Base-by-base conservation (phyloP, 1,284 basidiomycete genomes). In the Polyporus tsugae region DNA sequence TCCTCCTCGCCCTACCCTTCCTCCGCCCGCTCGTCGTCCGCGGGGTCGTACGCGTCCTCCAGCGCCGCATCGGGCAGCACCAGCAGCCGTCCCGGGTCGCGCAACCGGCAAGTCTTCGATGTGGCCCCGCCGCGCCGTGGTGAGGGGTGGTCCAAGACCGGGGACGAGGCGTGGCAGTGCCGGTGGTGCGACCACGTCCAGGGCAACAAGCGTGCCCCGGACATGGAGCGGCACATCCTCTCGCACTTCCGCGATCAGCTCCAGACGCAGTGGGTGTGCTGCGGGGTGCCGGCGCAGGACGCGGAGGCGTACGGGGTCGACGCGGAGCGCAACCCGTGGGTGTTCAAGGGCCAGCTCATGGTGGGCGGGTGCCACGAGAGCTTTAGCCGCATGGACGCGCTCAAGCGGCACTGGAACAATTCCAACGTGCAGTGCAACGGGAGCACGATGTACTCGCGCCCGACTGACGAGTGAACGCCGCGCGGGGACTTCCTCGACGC, bases 311-410 rank as follows among this genome's bases (percentile, higher is more conserved):
- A 66, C 38, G 63, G 60, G 36, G 49, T 70, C 39, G 58, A 22
- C n/a, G 36, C 39, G 33, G 49, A 42, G 10, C 67, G 62, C 41
- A 66, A 71, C 62, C 58, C 53, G 41, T 66, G 60, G 65, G 13
- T 46, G 19, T 63, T 70, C 67, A 72, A 69, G 36, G 67, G 59
- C 11, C 41, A 39, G 46, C 59, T 62, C 39, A 68, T 75, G 64
- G 70, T 75, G 19, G 78, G 78, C n/a, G 78, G 77, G 1, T 79
- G 78, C 63, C 69, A 72, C 29, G 70, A 65, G 60, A 60, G 62
- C 29, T 78, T 78, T 66, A 74, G 71, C 41, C 64, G 78, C 57
- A 69, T 69, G 70, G 78, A 79, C 60, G 76, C 78, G 49, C 72
- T 78, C 38, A 75, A 75, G 68, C 66, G 78, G 25, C 78, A 79